Base-by-base conservation (phyloP, 768 basidiomycete genomes). In the Imleria badia region DNA sequence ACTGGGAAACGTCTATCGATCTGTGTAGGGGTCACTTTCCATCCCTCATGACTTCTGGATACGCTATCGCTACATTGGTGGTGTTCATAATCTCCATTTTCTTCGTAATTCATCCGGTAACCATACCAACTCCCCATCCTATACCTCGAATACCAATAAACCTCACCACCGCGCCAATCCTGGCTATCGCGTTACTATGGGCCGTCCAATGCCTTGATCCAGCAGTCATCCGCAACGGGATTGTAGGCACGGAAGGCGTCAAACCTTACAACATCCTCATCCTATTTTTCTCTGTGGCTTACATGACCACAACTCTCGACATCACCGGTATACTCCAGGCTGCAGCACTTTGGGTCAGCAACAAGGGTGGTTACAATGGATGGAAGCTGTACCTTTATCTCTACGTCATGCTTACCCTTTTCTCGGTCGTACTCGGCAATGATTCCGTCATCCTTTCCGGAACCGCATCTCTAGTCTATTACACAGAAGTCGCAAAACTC, bases 371-470 rank as follows among this genome's bases (percentile, higher is more conserved):
- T 96, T 69, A 76, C 6, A 83, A 84, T 34, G 90, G 89, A 20
- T 76, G 77, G 61, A 82, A 73, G 45, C 78, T 96, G 1, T 94
- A 86, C 71, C 66, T 88, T 36, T 87, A 87, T 59, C 87, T 97
- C 68, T 97, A 93, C 68, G 40, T 85, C 56, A 84, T 97, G 78
- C 85, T 96, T 66, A 86, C 89, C 14, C 66, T 81, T 15, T 77
- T 86, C 55, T 94, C 91, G 39, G 76, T 89, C 39, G 60, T 94
- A 1, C 77, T 97, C 17, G 95, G 94, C 8, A 97, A 97, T 64
- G 93, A 98, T 70, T 94, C 95, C 0, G 83, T 98, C 66, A 91
- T 97, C 54, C 80, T 98, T 42, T 91, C 87, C 11, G 94, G 94
- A 2, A 96, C 94, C 0, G 85, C 86, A 1, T 97, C 97, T 70